Base-by-base conservation (phyloP, 2,329 filamentous ascomycete species). In the Huntiella omanensis region DNA sequence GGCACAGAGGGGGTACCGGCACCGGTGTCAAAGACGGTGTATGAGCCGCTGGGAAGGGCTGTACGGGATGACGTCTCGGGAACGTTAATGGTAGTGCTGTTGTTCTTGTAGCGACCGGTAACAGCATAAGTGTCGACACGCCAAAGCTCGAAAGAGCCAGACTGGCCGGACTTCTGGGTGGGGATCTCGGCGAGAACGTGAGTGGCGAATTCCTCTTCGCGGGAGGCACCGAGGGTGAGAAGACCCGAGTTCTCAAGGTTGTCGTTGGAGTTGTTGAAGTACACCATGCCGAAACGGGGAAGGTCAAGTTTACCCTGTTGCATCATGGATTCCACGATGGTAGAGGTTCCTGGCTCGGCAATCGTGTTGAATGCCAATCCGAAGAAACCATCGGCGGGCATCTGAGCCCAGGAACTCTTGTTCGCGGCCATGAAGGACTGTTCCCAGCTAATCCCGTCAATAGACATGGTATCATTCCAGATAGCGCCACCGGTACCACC, bases 331-430 rank as follows among this genome's bases (percentile, higher is more conserved):
- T 62, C 59, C 10, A 59, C 54, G 10, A 62, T 13, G 0, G 60
- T 59, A 2, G 52, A 51, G 1, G 59, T 54, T 33, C 52, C 52
- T 11, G 53, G 55, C 4, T 56, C 58, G 6, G 54, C 40, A 39
- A 62, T 61, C 16, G 55, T 56, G 12, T 51, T 49, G 28, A 62
- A 63, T 2, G 55, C 56, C 3, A 62, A 51, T 0, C 61, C 60
- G 32, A 63, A 45, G 50, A 63, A 62, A 16, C 61, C 60, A 39
- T 61, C 56, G 3, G 54, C 56, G 0, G 60, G 50, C 5, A 57
- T 52, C 5, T 53, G 40, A 0, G 47, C 47, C 59, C 59, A 62
- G 8, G 48, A 46, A 16, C 46, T 53, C 44, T 55, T 47, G 47
- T 57, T 57, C 17, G 55, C 57, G 8, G 55, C 52, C 5, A 63